Evolutionary conservation across 73 alveolate species (phyloP).

Genomic region (Paraurostyla sp.): DNA sequence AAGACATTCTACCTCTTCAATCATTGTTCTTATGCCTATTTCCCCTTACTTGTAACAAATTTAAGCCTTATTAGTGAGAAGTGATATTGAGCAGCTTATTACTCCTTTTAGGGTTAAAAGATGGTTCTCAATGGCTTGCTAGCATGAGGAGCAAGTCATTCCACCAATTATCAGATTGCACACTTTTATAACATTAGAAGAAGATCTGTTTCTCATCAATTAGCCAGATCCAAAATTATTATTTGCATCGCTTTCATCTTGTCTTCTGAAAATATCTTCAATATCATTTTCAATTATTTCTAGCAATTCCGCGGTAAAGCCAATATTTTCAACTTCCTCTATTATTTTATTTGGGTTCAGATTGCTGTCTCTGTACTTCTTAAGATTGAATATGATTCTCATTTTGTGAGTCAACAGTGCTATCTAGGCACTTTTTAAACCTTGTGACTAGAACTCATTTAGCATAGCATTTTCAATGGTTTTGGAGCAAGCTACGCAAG

Average conservation of each 20-base stretch:
- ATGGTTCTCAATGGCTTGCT: slow-evolving; percentile 29
- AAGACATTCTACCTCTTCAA: slow-evolving; percentile 26
- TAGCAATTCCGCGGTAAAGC: slow-evolving; percentile 43
- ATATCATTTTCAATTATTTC: not conserved
- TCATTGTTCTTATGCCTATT: slow-evolving; percentile 24
- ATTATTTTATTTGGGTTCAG: slow-evolving; percentile 42
- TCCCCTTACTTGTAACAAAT: not conserved
- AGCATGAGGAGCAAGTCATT: slow-evolving; percentile 42
- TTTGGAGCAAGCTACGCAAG: slow-evolving; percentile 68
- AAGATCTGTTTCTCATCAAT: not conserved
- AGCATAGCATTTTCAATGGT: slow-evolving; percentile 61
- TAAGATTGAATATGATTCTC: slow-evolving; percentile 5
- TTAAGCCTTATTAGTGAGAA: slow-evolving; percentile 3
- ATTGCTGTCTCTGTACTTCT: not conserved
- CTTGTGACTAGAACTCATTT: slow-evolving; percentile 40
- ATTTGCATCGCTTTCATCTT: not conserved
- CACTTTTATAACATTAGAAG: not conserved
- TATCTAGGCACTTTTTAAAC: slow-evolving; percentile 37
- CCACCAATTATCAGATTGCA: slow-evolving; percentile 37
- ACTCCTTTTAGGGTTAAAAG: slow-evolving; percentile 24
- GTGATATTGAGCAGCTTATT: not conserved
- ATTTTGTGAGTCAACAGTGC: slow-evolving; percentile 65
- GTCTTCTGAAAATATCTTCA: not conserved
- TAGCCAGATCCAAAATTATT: not conserved
- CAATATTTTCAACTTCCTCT: slow-evolving; percentile 41